Evolutionary conservation across 2,329 filamentous ascomycete genomes (phyloP), one percentile per base, ranked within the genome.

Genomic region (Zasmidium citrigriseum): DNA sequence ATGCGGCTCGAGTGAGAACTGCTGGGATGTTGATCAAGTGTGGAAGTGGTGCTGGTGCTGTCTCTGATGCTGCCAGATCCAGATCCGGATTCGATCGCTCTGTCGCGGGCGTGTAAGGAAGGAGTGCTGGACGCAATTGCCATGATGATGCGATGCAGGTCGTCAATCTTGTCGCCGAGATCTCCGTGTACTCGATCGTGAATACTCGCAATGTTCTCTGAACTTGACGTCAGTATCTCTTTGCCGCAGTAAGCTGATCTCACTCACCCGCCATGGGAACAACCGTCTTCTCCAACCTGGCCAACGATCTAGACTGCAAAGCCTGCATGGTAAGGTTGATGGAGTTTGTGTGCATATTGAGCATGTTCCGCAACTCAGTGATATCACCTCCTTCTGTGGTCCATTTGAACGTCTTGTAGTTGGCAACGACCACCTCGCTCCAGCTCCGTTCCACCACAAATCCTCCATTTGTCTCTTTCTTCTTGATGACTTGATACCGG

Each of bases 371-470:
- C 52, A 81, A 63, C 21, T 73, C 68, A 11, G 71, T 66, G 21
- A 81, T 73, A 51, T 70, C 68, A 1, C 77, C 77, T 12, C 76
- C 77, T 24, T 79, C 76, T 1, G 74, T 72, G 2, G 78, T 80
- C 78, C 78, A 80, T 58, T 73, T 72, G 66, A 80, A 73, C 4
- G 72, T 75, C 55, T 73, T 73, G 64, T 77, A 78, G 58, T 76
- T 73, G 4, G 72, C 64, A 7, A 80, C 47, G 0, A 79, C 75
- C 2, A 75, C 64, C 41, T 77, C 71, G 51, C 73, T 78, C 78
- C 78, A 81, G 45, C 70, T 73, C 47, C 76, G 70, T 56, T 79
- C 76, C 21, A 78, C 72, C 1, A 75, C 70, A 54, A 75, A 76
- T 2, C 76, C 75, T 10, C 73, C 72, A 18, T 67, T 68, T 0